Conservation (phyloP, 2,329 filamentous ascomycete species). For the Ophiosphaerella narmari region DNA sequence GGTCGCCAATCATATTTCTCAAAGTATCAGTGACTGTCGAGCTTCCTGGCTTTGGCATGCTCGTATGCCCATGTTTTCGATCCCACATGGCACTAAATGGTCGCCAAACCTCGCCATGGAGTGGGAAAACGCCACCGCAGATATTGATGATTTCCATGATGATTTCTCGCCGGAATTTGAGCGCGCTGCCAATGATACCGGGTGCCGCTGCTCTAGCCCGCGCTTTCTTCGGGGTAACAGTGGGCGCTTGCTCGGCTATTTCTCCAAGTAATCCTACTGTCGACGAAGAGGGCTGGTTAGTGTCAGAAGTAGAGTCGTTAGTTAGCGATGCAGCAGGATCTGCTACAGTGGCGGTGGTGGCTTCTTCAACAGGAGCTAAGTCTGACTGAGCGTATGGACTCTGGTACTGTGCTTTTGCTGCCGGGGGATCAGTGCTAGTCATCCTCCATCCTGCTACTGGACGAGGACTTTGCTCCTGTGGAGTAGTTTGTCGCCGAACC, state of each 20-base stretch:
- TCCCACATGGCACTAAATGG: constrained; percentile 61
- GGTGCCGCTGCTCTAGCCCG: constrained; percentile 9
- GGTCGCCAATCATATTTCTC: constrained; percentile 54
- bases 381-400: constrained; percentile 21
- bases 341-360: not conserved
- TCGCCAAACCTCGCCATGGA: constrained; percentile 59
- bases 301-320: not conserved
- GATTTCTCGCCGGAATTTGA: constrained; percentile 46
- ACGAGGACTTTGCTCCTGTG: not conserved
- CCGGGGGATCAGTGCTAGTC: constrained; percentile 17
- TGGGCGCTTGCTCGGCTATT: constrained; percentile 6
- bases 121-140: constrained; percentile 61
- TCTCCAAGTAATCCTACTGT: constrained; percentile 10
- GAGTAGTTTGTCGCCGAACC: no score
- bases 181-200: constrained; percentile 16
- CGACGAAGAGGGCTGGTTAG: constrained; percentile 4
- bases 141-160: constrained; percentile 60
- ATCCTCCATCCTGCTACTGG: not conserved
- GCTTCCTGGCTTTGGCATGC: constrained; percentile 54
- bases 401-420: constrained; percentile 11
- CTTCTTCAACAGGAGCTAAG: not conserved
- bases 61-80: constrained; percentile 41
- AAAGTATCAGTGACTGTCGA: constrained; percentile 58
- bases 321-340: not conserved
- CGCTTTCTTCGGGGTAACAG: constrained; percentile 7